phyloP scores from a whole-genome alignment of 176 grass and related monocot genomes.

The Cenchrus purpureus region DNA sequence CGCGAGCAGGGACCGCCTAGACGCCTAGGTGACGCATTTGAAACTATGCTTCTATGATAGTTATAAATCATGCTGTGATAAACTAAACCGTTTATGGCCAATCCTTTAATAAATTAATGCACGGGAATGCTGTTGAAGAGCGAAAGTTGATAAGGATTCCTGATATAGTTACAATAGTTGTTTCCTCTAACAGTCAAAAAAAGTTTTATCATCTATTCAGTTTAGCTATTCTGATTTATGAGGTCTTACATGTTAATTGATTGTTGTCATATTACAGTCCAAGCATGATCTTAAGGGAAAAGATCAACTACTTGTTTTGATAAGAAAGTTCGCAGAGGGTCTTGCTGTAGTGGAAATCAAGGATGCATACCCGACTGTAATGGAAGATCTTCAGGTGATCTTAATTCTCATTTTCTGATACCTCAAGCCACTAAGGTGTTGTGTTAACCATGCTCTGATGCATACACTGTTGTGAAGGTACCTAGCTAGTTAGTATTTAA shows the following conservation, averaged over 20 bases:
- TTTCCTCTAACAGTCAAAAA: not conserved
- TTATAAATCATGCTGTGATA: not conserved
- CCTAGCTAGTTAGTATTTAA: conserved; percentile 2
- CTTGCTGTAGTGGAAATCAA: conserved; percentile 89
- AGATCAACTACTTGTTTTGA: conserved; percentile 75
- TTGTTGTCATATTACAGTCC: conserved; percentile 53
- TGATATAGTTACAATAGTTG: not conserved
- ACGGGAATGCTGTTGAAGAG: not conserved
- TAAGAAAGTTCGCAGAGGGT: conserved; percentile 67
- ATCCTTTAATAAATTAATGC: not conserved
- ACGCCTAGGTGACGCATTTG: too few relatives aligned
- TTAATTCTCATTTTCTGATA: not conserved
- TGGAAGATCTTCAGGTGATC: conserved; percentile 79
- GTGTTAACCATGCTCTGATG: not conserved
- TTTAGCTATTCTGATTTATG: conserved; percentile 14
- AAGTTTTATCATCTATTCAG: not conserved
- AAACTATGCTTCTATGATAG: not conserved
- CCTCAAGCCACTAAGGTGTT: not conserved
- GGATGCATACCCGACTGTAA: conserved; percentile 71
- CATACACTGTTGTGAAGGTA: not conserved
- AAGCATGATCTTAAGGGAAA: conserved; percentile 90
- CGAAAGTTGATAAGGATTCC: not conserved
- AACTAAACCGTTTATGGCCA: not conserved
- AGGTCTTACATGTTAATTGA: conserved; percentile 5
- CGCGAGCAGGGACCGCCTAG: too few relatives aligned